Conservation (phyloP, 139 green algal species). For the Trebouxia sp. region DNA sequence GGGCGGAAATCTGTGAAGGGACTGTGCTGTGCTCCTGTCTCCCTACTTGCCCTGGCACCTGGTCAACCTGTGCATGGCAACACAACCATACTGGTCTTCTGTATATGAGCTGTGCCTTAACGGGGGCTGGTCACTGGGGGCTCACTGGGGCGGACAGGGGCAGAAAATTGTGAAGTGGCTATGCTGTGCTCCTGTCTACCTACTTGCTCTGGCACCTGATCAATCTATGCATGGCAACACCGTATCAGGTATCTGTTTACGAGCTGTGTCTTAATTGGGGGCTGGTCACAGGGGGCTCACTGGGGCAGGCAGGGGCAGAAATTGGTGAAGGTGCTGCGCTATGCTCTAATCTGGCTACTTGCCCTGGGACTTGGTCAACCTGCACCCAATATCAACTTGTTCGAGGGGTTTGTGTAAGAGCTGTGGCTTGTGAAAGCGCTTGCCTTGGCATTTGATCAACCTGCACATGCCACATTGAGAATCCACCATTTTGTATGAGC, state of each 20-base stretch:
- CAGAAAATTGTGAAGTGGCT: neutral
- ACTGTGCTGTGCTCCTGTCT: neutral
- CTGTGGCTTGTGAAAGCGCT: too few species aligned
- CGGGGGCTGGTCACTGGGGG: slow-evolving; percentile 3
- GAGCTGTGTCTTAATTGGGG: too few species aligned
- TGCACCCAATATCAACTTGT: too few species aligned
- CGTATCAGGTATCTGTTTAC: too few species aligned
- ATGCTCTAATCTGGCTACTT: neutral
- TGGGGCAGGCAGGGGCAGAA: neutral
- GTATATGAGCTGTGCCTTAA: too few species aligned
- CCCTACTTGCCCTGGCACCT: neutral
- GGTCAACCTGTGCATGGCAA: neutral
- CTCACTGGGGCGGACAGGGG: neutral
- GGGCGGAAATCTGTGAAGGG: slow-evolving; percentile 2
- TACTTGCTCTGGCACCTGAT: neutral
- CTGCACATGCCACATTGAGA: too few species aligned
- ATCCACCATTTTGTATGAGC: too few species aligned
- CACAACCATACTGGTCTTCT: too few species aligned
- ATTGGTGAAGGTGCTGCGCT: neutral
- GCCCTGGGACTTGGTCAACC: neutral
- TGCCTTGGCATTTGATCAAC: too few species aligned
- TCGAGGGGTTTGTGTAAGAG: too few species aligned
- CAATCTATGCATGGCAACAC: too few species aligned
- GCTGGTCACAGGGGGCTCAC: slow-evolving; percentile 2
- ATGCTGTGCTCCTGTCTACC: neutral